Base-by-base conservation (phyloP, 164 flowering plant genomes). In the Piper betle region DNA sequence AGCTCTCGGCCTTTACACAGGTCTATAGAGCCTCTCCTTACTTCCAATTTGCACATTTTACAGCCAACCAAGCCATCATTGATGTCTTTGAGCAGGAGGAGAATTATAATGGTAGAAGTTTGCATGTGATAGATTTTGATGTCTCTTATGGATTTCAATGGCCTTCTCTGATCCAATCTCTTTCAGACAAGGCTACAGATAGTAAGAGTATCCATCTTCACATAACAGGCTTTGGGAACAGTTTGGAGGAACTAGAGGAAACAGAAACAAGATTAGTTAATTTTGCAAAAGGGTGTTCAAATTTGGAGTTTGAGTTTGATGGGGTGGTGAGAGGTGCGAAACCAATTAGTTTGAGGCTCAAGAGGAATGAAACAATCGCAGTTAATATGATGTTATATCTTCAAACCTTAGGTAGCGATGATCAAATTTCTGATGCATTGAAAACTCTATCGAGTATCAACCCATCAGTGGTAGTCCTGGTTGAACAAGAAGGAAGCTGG, bases 121-220 rank as follows among this genome's bases (percentile, higher is more conserved):
- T 86, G 40, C 93, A 86, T 61, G 84, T 86, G 0, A 70, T 86
- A 18, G 93, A 86, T 63, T 82, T 82, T 40, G 86, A 86, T 56
- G 72, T 84, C 66, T 81, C 79, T 0, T 79, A 86, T 57, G 93
- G 93, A 4, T 79, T 86, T 66, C 93, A 86, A 40, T 86, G 93
- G 93, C 93, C 93, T 61, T 86, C 89, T 69, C 73, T 86, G 8
- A 82, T 86, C 2, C 93, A 86, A 46, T 84, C 93, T 12, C 80
- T 86, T 2, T 81, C 93, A 8, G 87, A 84, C n/a, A 86, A 77
- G 62, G 83, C 86, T 12, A 69, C 71, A 17, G 50, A 25, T 3
- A 60, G 59, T 6, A 73, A 73, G 13, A 60, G 52, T 20, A 72
- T 82, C 4, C 79, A 71, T 4, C 80, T 86, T 5, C 62, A 72